phyloP scores from a whole-genome alignment of 2,329 filamentous ascomycete species.

The Fusarium mexicanum region DNA sequence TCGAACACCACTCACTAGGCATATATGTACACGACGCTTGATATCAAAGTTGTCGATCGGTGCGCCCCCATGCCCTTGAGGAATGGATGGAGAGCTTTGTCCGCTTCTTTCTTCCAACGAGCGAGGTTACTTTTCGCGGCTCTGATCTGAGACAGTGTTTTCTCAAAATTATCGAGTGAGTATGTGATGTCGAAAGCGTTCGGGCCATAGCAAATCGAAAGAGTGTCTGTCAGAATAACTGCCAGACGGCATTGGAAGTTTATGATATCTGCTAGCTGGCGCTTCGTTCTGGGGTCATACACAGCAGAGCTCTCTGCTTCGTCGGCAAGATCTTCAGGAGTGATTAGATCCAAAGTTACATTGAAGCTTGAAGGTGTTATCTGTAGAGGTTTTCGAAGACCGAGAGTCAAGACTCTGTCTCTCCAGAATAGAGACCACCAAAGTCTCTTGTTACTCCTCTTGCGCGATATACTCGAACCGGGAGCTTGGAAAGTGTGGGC shows the following conservation, averaged over 20 bases:
- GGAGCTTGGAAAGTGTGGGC: constrained; percentile 22
- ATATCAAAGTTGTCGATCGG: constrained; percentile 12
- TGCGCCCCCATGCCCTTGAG: background rate
- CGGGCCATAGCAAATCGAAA: constrained; percentile 5
- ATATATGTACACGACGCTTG: constrained; percentile 26
- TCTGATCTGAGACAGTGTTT: background rate
- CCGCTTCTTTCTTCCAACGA: background rate
- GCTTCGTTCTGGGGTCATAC: background rate
- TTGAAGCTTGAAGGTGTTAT: constrained; percentile 16
- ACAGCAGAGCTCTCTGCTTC: background rate
- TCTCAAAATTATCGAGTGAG: constrained; percentile 1
- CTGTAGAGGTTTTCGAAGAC: constrained; percentile 1
- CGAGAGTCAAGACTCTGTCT: constrained; percentile 6
- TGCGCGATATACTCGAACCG: background rate
- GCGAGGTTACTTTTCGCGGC: background rate
- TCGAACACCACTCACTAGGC: background rate
- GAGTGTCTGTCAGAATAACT: background rate
- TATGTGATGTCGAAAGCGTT: constrained; percentile 9
- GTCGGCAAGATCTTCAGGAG: background rate
- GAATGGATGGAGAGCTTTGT: background rate
- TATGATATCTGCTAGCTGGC: background rate
- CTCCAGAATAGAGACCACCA: constrained; percentile 29
- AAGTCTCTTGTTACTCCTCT: constrained; percentile 5
- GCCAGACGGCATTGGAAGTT: background rate
- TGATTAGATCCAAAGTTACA: background rate